Evolutionary conservation across 2,329 filamentous ascomycete species (phyloP).

Genomic region (Cadophora luteo-olivacea): DNA sequence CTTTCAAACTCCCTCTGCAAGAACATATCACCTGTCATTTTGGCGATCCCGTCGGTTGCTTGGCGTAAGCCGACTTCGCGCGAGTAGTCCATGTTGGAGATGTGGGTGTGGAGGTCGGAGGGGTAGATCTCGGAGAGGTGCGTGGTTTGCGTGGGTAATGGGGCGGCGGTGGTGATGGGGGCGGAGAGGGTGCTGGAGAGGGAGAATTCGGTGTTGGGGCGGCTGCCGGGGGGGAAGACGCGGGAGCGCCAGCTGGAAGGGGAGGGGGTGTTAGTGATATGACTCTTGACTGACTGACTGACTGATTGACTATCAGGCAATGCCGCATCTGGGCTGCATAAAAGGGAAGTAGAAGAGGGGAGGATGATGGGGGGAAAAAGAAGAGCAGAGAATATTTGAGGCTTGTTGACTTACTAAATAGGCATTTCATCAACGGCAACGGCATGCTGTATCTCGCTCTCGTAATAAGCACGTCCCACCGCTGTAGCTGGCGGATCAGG

Average conservation of each 20-base stretch:
- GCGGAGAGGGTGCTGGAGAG: neutral
- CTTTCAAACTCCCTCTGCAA: slow-evolving; percentile 7
- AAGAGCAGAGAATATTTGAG: too few relatives aligned
- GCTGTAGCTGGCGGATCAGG: neutral
- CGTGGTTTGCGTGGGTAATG: too few relatives aligned
- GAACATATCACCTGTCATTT: neutral
- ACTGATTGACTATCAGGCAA: too few relatives aligned
- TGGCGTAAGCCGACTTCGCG: neutral
- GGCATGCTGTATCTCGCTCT: neutral
- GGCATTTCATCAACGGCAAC: neutral
- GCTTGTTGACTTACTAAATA: slow-evolving; percentile 6
- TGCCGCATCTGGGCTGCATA: too few relatives aligned
- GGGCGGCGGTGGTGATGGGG: too few relatives aligned
- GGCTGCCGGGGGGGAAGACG: neutral
- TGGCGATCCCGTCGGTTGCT: neutral
- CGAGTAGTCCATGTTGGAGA: neutral
- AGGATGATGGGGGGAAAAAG: too few relatives aligned
- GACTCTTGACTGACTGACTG: too few relatives aligned
- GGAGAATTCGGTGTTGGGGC: neutral
- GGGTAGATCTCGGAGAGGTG: neutral
- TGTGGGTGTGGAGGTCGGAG: neutral
- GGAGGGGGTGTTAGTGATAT: neutral
- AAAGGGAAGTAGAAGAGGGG: too few relatives aligned
- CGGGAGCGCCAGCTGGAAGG: neutral
- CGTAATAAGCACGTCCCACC: neutral